These are phyloP conservation scores for Mycosphaerella sp. DNA, from an alignment of 2,329 filamentous ascomycete species.

Conservation along the genomic window DNA sequence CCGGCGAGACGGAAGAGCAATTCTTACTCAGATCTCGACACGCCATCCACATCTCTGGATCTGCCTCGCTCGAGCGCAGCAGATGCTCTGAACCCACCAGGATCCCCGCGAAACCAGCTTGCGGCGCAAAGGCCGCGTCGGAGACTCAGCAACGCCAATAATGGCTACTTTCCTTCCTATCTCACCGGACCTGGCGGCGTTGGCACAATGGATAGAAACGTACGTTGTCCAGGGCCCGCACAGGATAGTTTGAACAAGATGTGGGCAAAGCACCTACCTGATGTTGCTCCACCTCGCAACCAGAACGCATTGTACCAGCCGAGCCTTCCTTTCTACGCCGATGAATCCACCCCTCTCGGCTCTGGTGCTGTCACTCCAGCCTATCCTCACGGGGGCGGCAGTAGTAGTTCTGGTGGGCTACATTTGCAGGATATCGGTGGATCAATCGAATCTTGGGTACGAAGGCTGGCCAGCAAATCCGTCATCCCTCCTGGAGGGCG, in stretches of 20 bases:
- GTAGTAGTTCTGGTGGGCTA: constrained; percentile 31
- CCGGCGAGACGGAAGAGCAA: constrained; percentile 81
- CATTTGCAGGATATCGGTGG: constrained; percentile 76
- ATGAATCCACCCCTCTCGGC: constrained; percentile 25
- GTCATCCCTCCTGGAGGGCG: constrained; percentile 10
- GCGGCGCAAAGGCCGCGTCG: constrained; percentile 37
- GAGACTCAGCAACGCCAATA: constrained; percentile 35
- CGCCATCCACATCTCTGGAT: constrained; percentile 61
- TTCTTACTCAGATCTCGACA: constrained; percentile 55
- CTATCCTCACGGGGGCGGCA: constrained; percentile 15
- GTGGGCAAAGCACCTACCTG: constrained; percentile 75
- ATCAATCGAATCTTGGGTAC: constrained; percentile 82
- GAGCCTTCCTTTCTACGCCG: constrained; percentile 52
- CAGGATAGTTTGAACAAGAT: constrained; percentile 78
- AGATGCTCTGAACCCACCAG: constrained; percentile 27
- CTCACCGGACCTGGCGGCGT: constrained; percentile 83
- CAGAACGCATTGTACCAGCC: constrained; percentile 52
- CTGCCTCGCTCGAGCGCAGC: constrained; percentile 43
- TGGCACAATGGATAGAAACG: constrained; percentile 66
- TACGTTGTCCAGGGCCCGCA: constrained; percentile 71
- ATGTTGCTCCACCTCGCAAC: constrained; percentile 56
- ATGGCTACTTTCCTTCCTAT: constrained; percentile 41
- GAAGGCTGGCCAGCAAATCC: constrained; percentile 67
- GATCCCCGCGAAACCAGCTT: constrained; percentile 32
- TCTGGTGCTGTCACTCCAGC: constrained; percentile 27